Evolutionary conservation across 371 early-diverging fungal species (phyloP), one percentile per base, ranked within the genome.

Genomic region (Mortierella polycephala): DNA sequence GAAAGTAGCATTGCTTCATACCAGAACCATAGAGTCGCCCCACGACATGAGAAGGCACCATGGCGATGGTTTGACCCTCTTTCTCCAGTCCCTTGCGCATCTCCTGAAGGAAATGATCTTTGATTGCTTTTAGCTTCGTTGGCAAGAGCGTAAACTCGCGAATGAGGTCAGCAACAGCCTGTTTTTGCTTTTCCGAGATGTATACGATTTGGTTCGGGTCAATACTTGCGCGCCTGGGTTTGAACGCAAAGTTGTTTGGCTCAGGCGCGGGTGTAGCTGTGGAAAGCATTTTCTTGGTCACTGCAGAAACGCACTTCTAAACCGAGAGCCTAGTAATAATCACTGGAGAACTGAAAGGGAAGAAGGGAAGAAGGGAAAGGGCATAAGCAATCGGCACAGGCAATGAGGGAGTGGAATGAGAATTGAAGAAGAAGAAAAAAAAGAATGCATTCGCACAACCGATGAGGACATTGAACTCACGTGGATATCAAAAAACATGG

Each of bases 51-150:
- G 94, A 91, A 12, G 94, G 92, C 68, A 95, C 90, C 95, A 94
- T 94, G 60, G 91, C 88, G 14, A 95, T 23, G 16, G 89, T 89
- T 37, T 87, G 84, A 23, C 88, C 89, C 61, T 90, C 88, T 12
- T 73, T 73, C 9, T 79, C 68, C 18, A 96, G 88, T 9, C 95
- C 95, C 72, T 90, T 91, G 14, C 80, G 61, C 93, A 96, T 92
- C 69, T 92, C 94, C 20, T 71, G 68, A 46, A 90, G 79, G 81
- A 94, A 92, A 72, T 90, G 88, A 46, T 86, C 79, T 59, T 87
- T 83, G 76, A 96, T 91, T 42, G 83, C 83, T 37, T 84, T 73
- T n/a, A 96, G 84, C 57, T 88, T 83, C 37, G 85, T 75, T 0
- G 86, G 71, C 14, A 85, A 61, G 16, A 94, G 74, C 7, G 83